Evolutionary conservation across 2,329 filamentous ascomycete species (phyloP).

Genomic region (Lithohypha guttulata): DNA sequence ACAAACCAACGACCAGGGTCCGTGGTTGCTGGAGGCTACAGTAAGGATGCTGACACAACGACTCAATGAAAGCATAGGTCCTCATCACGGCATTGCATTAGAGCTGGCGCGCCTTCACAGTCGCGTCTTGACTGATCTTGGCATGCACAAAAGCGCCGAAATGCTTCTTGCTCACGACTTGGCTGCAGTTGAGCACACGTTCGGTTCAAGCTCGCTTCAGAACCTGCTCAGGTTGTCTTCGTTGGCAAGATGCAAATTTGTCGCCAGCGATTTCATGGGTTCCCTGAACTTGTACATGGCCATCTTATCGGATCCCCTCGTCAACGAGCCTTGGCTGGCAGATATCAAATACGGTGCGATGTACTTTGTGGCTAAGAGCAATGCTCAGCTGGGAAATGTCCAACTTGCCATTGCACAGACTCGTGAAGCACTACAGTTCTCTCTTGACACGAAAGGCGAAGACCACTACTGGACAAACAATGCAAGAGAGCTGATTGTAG

Average conservation of each 20-base stretch:
- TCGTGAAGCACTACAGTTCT: background rate
- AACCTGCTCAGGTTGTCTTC: constrained; percentile 4
- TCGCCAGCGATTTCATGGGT: background rate
- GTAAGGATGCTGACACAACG: constrained; percentile 1
- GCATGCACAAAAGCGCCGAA: constrained; percentile 4
- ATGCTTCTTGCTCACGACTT: constrained; percentile 3
- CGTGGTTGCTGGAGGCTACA: constrained; percentile 2
- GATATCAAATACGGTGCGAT: constrained; percentile 7
- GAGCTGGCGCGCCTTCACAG: constrained; percentile 3
- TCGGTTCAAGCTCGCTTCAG: constrained; percentile 1
- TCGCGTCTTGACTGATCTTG: constrained; percentile 1
- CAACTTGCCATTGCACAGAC: background rate
- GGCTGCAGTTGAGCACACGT: constrained; percentile 1
- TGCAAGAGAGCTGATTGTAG: constrained; percentile 4
- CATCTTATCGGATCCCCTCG: background rate
- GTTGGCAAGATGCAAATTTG: constrained; percentile 1
- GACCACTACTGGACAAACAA: constrained; percentile 8
- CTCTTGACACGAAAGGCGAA: background rate
- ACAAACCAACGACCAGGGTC: constrained; percentile 3
- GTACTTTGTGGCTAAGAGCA: constrained; percentile 6
- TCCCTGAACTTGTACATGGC: background rate
- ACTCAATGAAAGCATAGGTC: background rate
- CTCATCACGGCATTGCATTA: constrained; percentile 1
- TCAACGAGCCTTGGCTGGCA: background rate
- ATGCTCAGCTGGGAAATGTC: constrained; percentile 3